Base-by-base conservation (phyloP, 1,139 yeast species). In the Meyerozyma sp. region DNA sequence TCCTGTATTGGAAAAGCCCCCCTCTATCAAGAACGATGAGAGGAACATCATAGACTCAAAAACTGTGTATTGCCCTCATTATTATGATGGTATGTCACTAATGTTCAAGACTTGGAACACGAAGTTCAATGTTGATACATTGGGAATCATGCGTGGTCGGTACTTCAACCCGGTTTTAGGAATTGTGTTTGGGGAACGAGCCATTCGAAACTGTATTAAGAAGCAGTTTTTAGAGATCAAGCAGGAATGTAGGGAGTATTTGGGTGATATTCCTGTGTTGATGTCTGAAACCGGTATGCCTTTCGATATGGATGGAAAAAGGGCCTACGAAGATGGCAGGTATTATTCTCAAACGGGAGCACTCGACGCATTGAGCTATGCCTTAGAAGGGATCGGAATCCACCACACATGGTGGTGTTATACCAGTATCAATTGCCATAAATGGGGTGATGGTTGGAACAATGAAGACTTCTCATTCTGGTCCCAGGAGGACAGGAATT, bases 221-320 rank as follows among this genome's bases (percentile, higher is more conserved):
- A 76, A 69, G 37, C 98, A 91, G 61, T 72, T 91, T 46, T 53
- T 60, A 18, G 84, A 77, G 47, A 75, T 91, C 66, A 77, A 74
- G 47, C 59, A 62, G 25, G 97, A 91, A 58, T 81, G 89, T 11
- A 61, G 65, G 16, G 71, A 70, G 2, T 59, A 72, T 39, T 62
- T 88, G 46, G 96, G 96, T 1, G 42, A 56, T 1, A 67, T 86
- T 9, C 95, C 96, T 0, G 77, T 85, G 7, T 66, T 91, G 36
- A 81, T 93, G 73, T 82, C 95, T 1, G 98, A 91, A 62, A 90
- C 93, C n/a, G 98, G 98, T 3, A 87, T 91, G 83, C 98, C 98
- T 2, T 89, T 83, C 61, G 96, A 93, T 61, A 86, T 91, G 95
- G 93, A 91, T 59, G 74, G 77, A 46, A 84, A 84, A 54, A 68